phyloP scores from a whole-genome alignment of 768 basidiomycete species.

The Phaeotremella skinneri region DNA sequence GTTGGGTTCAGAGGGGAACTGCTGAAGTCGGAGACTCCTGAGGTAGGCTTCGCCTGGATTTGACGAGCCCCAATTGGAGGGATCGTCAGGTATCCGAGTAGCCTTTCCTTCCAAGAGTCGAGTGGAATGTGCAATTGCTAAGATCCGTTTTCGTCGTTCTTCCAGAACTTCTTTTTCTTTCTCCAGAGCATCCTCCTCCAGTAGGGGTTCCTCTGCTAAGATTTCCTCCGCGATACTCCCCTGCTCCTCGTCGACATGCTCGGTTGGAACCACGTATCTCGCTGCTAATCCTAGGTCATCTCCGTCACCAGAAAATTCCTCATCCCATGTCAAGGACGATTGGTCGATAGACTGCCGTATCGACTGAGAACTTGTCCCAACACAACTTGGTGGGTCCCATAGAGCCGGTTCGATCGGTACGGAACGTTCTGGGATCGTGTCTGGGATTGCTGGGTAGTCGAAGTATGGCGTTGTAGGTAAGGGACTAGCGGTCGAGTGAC shows the following conservation, averaged over 20 bases:
- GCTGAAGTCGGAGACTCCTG: background rate
- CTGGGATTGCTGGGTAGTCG: background rate
- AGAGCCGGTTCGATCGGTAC: background rate
- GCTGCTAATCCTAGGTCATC: slow-evolving; percentile 1
- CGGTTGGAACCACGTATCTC: background rate
- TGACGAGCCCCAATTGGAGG: background rate
- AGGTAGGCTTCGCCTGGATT: slow-evolving; percentile 1
- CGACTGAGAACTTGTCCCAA: background rate
- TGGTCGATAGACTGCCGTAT: background rate
- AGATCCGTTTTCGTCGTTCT: background rate
- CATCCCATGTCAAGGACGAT: background rate
- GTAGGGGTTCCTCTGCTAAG: too few species aligned
- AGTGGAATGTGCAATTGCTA: slow-evolving; percentile 1
- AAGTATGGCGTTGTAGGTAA: slow-evolving; percentile 1
- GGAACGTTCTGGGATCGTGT: background rate
- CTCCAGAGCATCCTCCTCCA: background rate
- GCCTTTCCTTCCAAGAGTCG: background rate
- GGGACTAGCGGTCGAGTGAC: background rate
- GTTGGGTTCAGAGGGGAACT: background rate
- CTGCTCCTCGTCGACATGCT: background rate
- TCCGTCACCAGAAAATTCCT: background rate
- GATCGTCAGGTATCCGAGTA: slow-evolving; percentile 1
- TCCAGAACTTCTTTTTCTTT: background rate
- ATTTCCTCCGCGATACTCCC: background rate
- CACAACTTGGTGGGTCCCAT: background rate